Evolutionary conservation across 495 filamentous ascomycete genomes (phyloP), one percentile per base, ranked within the genome.

Genomic region (Thermothielavioides terrestris): DNA sequence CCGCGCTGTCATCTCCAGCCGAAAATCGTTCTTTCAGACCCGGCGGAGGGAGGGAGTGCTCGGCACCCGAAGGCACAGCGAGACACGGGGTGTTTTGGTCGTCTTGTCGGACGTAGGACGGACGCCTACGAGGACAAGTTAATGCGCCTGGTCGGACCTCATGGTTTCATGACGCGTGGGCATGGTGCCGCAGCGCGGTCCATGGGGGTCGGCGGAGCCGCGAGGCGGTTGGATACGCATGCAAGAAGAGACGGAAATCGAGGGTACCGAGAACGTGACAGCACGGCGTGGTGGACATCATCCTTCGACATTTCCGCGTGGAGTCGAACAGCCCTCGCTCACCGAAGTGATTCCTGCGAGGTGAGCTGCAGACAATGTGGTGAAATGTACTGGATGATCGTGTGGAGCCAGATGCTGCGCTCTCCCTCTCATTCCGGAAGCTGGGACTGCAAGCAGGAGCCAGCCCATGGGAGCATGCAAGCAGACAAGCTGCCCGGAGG

Each of bases 101-200:
- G 86, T 77, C 82, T 79, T 73, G 77, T 77, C 61, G 73, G 66
- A 57, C 65, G 62, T 62, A 63, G 67, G 73, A 57, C 68, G 40
- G 48, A 45, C 54, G 62, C 58, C 56, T 60, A 65, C 65, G 77
- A 80, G 78, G 79, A 75, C 76, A 76, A 73, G 84, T 79, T 89
- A 75, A 89, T 84, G 78, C 80, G 80, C 77, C 77, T 77, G 83
- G 78, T 79, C 80, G 60, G 73, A 77, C 64, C 25, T 56, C 49
- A 55, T 41, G 40, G 34, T 35, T 26, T 17, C 52, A 60, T 61
- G 67, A 66, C 68, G 59, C 69, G 70, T 60, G 52, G 52, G 62
- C 59, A 56, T 57, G 46, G 58, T 58, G 75, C 69, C 70, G 64
- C 42, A 57, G 61, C 66, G 64, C 51, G 71, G 67, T 56, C 52